Evolutionary conservation across 768 basidiomycete species (phyloP).

Genomic region (Suillus alpinus): DNA sequence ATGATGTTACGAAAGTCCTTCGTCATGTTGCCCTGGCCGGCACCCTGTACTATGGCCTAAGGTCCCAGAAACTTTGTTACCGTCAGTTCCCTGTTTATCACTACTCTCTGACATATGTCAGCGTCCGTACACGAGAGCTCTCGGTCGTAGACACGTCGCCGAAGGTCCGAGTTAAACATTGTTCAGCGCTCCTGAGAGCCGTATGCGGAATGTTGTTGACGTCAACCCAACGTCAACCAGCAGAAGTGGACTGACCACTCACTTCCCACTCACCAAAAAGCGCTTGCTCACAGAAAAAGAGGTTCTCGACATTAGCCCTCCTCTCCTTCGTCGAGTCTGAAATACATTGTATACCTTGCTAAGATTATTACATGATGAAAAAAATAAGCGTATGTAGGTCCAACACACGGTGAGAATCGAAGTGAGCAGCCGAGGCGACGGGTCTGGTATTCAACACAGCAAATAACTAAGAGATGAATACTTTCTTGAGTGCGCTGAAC

Average conservation of each 20-base stretch:
- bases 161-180: not conserved
- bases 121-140: not conserved
- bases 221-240: not conserved
- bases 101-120: not conserved
- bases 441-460: not conserved
- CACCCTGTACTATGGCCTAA: not conserved
- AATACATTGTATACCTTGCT: not conserved
- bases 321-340: not conserved
- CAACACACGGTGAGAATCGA: not conserved
- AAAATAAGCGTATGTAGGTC: not conserved
- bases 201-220: too few relatives aligned
- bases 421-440: not conserved
- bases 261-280: not conserved
- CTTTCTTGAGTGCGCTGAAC: constrained; percentile 73
- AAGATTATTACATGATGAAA: constrained; percentile 6
- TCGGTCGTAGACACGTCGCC: not conserved
- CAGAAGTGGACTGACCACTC: not conserved
- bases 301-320: not conserved
- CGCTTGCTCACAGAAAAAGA: not conserved
- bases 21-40: not conserved
- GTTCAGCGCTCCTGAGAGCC: not conserved
- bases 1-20: not conserved
- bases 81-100: not conserved
- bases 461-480: constrained; percentile 74
- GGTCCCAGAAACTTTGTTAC: not conserved